These are phyloP conservation scores for Colletotrichum gigasporum DNA, from an alignment of 2,329 filamentous ascomycete genomes.

Conservation along the genomic window DNA sequence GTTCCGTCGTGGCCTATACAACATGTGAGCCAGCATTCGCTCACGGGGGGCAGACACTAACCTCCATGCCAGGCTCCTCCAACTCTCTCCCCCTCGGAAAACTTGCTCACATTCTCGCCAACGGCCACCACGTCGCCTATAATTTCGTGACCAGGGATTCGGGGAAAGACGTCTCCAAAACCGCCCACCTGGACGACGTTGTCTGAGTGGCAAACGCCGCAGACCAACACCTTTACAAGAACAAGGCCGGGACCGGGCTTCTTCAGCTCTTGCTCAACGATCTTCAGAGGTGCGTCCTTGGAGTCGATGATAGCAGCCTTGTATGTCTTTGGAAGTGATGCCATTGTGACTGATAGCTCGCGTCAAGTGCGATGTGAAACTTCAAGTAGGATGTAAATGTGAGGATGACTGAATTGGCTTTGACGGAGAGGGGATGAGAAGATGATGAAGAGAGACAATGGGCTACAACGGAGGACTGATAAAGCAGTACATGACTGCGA, in stretches of 20 bases:
- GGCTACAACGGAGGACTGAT: too few relatives aligned
- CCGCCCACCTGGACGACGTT: conserved; percentile 54
- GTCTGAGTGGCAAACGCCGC: conserved; percentile 77
- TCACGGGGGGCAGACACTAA: too few relatives aligned
- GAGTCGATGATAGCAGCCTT: conserved; percentile 71
- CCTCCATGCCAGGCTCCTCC: conserved; percentile 77
- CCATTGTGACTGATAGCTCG: not conserved
- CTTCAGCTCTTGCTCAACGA: conserved; percentile 69
- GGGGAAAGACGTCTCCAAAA: conserved; percentile 67
- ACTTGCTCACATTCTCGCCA: conserved; percentile 63
- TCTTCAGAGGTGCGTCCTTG: conserved; percentile 58
- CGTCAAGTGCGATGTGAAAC: not conserved
- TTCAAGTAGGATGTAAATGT: not conserved
- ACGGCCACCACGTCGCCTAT: conserved; percentile 73
- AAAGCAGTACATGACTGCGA: too few relatives aligned
- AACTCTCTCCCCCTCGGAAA: conserved; percentile 68
- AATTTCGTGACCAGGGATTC: conserved; percentile 76
- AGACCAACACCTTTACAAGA: conserved; percentile 76
- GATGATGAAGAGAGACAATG: too few relatives aligned
- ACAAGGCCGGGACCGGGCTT: conserved; percentile 66
- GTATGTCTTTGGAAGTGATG: conserved; percentile 69
- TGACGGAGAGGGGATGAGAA: too few relatives aligned
- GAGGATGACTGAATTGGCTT: too few relatives aligned
- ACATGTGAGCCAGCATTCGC: not conserved
- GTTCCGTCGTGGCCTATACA: conserved; percentile 63